Evolutionary conservation across 495 filamentous ascomycete genomes (phyloP).

Genomic region (Acidiella bohemica): DNA sequence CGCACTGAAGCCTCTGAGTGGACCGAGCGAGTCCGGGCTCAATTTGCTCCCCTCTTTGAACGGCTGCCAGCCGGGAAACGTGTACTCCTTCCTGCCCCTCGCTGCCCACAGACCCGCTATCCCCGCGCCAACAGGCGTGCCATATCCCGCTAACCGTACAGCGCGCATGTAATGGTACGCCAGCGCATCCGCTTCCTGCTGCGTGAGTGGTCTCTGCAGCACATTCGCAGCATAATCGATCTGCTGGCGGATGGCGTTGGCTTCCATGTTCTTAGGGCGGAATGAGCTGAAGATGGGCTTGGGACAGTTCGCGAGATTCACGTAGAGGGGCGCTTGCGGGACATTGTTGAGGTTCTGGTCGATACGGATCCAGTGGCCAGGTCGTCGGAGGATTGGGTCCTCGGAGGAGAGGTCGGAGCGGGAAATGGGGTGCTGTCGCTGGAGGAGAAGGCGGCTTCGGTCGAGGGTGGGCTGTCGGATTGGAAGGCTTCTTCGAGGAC

Average conservation of each 20-base stretch:
- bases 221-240: neutral
- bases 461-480: neutral
- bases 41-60: constrained; percentile 16
- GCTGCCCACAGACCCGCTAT: constrained; percentile 5
- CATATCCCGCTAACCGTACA: constrained; percentile 8
- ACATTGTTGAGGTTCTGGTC: neutral
- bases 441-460: constrained; percentile 11
- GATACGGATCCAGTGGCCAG: neutral
- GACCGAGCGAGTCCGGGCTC: constrained; percentile 12
- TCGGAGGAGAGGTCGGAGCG: constrained; percentile 22
- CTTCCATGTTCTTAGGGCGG: neutral
- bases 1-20: constrained; percentile 16
- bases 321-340: neutral
- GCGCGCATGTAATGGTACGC: constrained; percentile 13
- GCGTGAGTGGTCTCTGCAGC: constrained; percentile 15
- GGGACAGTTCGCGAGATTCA: constrained; percentile 13
- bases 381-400: neutral
- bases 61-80: constrained; percentile 21
- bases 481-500: constrained; percentile 20
- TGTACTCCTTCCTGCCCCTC: constrained; percentile 4
- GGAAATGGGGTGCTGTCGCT: constrained; percentile 7
- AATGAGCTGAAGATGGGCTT: constrained; percentile 4
- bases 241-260: neutral
- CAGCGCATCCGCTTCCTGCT: constrained; percentile 20
- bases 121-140: constrained; percentile 11